phyloP scores from a whole-genome alignment of 208 protist genomes.

The Acanthamoeba rhysodes region DNA sequence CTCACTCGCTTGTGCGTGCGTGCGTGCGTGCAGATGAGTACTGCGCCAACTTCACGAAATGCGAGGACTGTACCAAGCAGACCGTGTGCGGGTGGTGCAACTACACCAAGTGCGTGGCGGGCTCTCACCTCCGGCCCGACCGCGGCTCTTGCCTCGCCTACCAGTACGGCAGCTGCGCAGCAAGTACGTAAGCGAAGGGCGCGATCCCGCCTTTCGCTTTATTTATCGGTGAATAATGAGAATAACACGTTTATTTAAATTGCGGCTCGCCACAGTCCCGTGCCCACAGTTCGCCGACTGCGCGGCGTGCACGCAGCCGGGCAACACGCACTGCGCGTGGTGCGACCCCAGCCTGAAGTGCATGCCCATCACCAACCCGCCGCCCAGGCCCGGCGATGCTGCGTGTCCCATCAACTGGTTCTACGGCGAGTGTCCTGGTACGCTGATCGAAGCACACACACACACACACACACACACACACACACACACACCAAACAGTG shows the following conservation, averaged over 20 bases:
- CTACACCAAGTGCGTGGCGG: constrained; percentile 24
- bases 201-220: not conserved
- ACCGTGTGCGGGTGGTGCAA: constrained; percentile 44
- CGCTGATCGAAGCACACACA: too few species aligned
- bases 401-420: not conserved
- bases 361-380: not conserved
- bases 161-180: constrained; percentile 6
- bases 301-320: not conserved
- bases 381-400: not conserved
- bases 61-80: constrained; percentile 24
- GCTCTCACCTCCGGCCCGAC: not conserved
- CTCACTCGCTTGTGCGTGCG: not conserved
- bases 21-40: not conserved
- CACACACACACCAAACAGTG: not conserved
- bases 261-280: not conserved
- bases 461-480: not conserved
- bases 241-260: too few species aligned
- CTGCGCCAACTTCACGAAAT: not conserved
- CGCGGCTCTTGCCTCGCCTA: not conserved
- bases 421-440: constrained; percentile 33
- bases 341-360: constrained; percentile 5
- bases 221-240: too few species aligned
- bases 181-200: too few species aligned
- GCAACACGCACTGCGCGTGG: constrained; percentile 49
- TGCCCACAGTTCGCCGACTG: not conserved